Evolutionary conservation across 352 stramenopile species (phyloP), one percentile per base, ranked within the genome.

Genomic region (Globisporangium okanoganense): DNA sequence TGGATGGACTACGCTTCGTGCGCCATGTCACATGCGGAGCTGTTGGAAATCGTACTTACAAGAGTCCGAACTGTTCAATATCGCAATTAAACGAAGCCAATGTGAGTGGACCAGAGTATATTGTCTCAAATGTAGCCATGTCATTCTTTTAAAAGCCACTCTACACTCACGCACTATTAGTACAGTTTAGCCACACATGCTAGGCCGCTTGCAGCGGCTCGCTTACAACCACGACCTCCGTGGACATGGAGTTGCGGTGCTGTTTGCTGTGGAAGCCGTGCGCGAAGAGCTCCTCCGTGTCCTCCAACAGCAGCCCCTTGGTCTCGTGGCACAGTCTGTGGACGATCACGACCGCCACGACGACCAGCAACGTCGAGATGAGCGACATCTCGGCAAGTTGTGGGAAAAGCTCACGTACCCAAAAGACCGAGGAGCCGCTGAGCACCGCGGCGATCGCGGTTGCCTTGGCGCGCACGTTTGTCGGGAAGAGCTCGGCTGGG

Each of bases 261-360:
- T 43, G 69, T 63, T 57, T 75, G 70, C 59, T 71, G 41, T 59
- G 71, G 58, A 52, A 76, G 49, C 71, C 49, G 29, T 62, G 55
- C 73, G 41, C 24, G 54, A 88, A 86, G 16, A 88, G 57, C 36
- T 66, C 73, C 54, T 88, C 79, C 25, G 75, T 86, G 45, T 86
- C 76, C 61, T 88, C 78, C 10, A 88, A 59, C 16, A 86, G 25
- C 22, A 86, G 69, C 3, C 69, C 62, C 14, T 70, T 79, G 10
- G 78, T 85, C 69, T 87, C 78, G 2, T 66, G 73, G n/a, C 75
- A 87, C 50, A 77, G 47, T 58, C 68, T 73, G 57, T 72, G 79
- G 47, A 83, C 73, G 33, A 85, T 77, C 27, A 75, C 66, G 12
- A 70, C 67, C 31, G 69, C 69, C 36, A 83, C 3, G 7, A 60